Percentiles rank a stretch among this genome's conserved stretches.
Conservation (phyloP, 495 filamentous ascomycete genomes). For the Penicillium coffeae region DNA sequence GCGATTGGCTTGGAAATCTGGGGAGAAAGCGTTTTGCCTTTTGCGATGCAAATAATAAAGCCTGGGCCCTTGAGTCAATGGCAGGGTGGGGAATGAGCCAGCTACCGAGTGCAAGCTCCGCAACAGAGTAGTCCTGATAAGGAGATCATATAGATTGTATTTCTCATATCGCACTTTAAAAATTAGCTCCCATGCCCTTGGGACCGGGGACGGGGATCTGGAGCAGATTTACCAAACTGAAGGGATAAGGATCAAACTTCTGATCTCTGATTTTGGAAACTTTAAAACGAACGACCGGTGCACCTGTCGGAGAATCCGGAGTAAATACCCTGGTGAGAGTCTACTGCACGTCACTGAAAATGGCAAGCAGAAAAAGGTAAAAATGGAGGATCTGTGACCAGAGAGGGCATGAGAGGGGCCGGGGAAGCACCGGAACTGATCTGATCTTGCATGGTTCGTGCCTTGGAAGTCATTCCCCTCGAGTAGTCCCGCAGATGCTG, state of each 20-base stretch:
- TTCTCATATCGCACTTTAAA: too few relatives aligned
- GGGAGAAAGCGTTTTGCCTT: slow-evolving; percentile 2
- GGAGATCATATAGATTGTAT: too few relatives aligned
- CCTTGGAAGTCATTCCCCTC: slow-evolving; percentile 8
- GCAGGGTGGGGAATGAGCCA: too few relatives aligned
- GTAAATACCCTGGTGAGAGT: slow-evolving; percentile 1
- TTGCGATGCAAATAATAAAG: neutral
- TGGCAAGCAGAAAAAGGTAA: slow-evolving; percentile 14
- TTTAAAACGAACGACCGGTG: slow-evolving; percentile 3
- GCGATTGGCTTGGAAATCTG: slow-evolving; percentile 9
- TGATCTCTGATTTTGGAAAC: slow-evolving; percentile 15
- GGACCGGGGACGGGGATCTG: too few relatives aligned
- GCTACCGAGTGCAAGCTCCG: too few relatives aligned
- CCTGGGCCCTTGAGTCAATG: slow-evolving; percentile 17
- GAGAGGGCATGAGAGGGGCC: slow-evolving; percentile 13
- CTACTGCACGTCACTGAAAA: slow-evolving; percentile 22
- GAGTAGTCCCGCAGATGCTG: slow-evolving; percentile 13
- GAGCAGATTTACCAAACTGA: too few relatives aligned
- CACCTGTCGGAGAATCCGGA: slow-evolving; percentile 13
- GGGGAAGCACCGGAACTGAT: slow-evolving; percentile 20
- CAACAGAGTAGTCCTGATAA: too few relatives aligned
- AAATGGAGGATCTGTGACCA: slow-evolving; percentile 9
- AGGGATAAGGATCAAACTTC: slow-evolving; percentile 9
- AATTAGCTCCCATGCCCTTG: too few relatives aligned
- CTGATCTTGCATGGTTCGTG: slow-evolving; percentile 23